Percentiles rank a stretch among this genome's conserved stretches.
phyloP scores from a whole-genome alignment of 1,284 basidiomycete genomes.

The Erythrobasidium hasegawianum region DNA sequence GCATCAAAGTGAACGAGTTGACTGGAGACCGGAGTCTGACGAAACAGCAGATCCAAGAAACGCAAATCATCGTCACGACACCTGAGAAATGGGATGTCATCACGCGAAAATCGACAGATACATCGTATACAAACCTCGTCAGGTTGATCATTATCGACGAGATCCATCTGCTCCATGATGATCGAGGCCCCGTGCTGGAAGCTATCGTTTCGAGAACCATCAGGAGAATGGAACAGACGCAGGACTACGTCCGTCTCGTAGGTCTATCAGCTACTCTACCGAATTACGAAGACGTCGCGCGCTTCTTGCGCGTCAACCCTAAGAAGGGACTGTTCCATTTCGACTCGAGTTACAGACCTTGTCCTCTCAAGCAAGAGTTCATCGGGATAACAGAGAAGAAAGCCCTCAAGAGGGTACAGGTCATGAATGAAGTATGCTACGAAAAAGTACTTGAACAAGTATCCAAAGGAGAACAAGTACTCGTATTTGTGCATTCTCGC shows the following conservation, averaged over 20 bases:
- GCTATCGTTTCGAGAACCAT: slow-evolving; percentile 88
- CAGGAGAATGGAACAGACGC: slow-evolving; percentile 89
- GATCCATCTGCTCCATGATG: slow-evolving; percentile 95
- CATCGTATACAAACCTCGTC: slow-evolving; percentile 96
- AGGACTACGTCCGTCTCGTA: slow-evolving; percentile 86
- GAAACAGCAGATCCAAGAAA: slow-evolving; percentile 94
- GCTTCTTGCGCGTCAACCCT: slow-evolving; percentile 92
- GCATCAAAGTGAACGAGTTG: slow-evolving; percentile 86
- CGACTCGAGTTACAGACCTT: slow-evolving; percentile 88
- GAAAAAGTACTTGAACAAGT: slow-evolving; percentile 95
- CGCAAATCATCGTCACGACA: slow-evolving; percentile 97
- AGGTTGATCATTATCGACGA: slow-evolving; percentile 97
- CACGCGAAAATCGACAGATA: slow-evolving; percentile 95
- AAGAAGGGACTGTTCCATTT: slow-evolving; percentile 95
- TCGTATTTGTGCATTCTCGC: slow-evolving; percentile 96
- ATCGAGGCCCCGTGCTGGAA: slow-evolving; percentile 95
- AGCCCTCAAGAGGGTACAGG: slow-evolving; percentile 95
- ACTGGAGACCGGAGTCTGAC: slow-evolving; percentile 98
- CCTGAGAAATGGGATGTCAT: slow-evolving; percentile 99
- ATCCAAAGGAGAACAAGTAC: slow-evolving; percentile 69
- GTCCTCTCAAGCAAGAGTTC: slow-evolving; percentile 93
- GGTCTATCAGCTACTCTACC: slow-evolving; percentile 95
- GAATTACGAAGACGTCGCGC: slow-evolving; percentile 98
- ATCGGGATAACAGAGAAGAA: slow-evolving; percentile 99
- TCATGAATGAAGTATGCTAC: slow-evolving; percentile 99